These are phyloP conservation scores for Backusella luteola DNA, from an alignment of 192 early-diverging fungal genomes.

Conservation along the genomic window DNA sequence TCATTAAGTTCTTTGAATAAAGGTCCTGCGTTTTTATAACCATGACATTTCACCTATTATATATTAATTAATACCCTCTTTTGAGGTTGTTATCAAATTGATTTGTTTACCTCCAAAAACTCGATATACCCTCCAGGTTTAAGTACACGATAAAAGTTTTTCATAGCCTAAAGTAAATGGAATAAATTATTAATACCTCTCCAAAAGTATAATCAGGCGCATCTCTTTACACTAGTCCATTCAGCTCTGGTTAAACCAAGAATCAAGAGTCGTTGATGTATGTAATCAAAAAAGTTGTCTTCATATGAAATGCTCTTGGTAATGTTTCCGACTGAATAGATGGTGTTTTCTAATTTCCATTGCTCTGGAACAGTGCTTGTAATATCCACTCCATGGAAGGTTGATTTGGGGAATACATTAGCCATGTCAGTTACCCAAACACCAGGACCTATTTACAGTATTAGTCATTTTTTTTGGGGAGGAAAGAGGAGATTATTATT, in stretches of 20 bases:
- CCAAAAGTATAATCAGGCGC: not conserved
- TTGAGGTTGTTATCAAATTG: not conserved
- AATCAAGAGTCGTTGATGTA: constrained; percentile 26
- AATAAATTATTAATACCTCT: too few species aligned
- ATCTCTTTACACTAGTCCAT: constrained; percentile 9
- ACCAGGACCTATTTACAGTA: constrained; percentile 17
- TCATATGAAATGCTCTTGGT: constrained; percentile 24
- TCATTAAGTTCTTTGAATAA: not conserved
- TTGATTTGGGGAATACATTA: constrained; percentile 40
- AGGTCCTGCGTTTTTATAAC: not conserved
- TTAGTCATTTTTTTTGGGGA: not conserved
- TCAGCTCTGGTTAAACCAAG: constrained; percentile 22
- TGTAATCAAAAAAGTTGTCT: constrained; percentile 32
- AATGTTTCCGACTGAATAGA: constrained; percentile 18
- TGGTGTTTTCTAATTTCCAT: constrained; percentile 21
- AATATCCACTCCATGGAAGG: constrained; percentile 52
- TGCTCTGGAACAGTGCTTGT: constrained; percentile 28
- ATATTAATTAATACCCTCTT: not conserved
- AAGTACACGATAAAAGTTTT: constrained; percentile 18
- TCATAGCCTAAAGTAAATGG: constrained; percentile 6
- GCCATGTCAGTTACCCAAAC: constrained; percentile 48
- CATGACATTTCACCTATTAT: not conserved
- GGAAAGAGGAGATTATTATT: too few species aligned
- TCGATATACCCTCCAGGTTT: constrained; percentile 36
- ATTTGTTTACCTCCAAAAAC: constrained; percentile 16